A percentile compares a stretch with the other conserved stretches of the same genome.
Conservation (phyloP, 495 filamentous ascomycete species). For the Aspergillus steynii region DNA sequence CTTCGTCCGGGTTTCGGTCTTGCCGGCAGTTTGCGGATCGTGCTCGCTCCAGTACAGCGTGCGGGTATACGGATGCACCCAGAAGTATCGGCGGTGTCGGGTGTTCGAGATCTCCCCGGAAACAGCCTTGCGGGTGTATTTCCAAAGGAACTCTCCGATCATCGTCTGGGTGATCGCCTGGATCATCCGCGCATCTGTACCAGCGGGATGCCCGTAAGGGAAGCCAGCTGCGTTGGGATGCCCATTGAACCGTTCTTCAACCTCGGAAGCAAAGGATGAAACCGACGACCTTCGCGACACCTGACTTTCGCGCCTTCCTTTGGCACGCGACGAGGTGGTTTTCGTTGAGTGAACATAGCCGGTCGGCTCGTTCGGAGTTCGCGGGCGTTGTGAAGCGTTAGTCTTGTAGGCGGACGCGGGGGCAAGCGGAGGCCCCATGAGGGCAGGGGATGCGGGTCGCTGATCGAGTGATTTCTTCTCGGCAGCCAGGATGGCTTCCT, state of each 20-base stretch:
- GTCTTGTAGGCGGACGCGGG: conserved; percentile 76
- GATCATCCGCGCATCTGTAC: conserved; percentile 95
- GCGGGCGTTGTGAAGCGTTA: conserved; percentile 55
- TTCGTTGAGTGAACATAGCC: conserved; percentile 56
- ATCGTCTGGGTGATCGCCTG: conserved; percentile 99
- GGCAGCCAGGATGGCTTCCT: conserved; percentile 80
- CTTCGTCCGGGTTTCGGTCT: conserved; percentile 82
- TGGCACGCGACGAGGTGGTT: conserved; percentile 46
- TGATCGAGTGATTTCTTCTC: conserved; percentile 54
- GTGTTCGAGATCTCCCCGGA: conserved; percentile 83
- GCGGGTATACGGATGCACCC: conserved; percentile 97
- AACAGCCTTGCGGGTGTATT: conserved; percentile 92
- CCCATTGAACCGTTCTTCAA: conserved; percentile 87
- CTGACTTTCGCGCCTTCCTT: conserved; percentile 51
- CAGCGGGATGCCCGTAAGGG: conserved; percentile 52
- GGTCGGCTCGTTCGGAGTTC: conserved; percentile 62
- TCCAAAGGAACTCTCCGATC: conserved; percentile 99
- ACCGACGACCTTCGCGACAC: conserved; percentile 78
- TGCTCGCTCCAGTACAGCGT: conserved; percentile 96
- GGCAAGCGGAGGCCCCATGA: conserved; percentile 84
- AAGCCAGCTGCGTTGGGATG: conserved; percentile 57
- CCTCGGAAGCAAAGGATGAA: conserved; percentile 91
- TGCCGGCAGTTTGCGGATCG: conserved; percentile 77
- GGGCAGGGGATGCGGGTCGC: conserved; percentile 41
- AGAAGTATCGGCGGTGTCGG: conserved; percentile 93